Evolutionary conservation across 1,139 yeast genomes (phyloP), one percentile per base, ranked within the genome.

Genomic region (Geotrichum carabidarum): DNA sequence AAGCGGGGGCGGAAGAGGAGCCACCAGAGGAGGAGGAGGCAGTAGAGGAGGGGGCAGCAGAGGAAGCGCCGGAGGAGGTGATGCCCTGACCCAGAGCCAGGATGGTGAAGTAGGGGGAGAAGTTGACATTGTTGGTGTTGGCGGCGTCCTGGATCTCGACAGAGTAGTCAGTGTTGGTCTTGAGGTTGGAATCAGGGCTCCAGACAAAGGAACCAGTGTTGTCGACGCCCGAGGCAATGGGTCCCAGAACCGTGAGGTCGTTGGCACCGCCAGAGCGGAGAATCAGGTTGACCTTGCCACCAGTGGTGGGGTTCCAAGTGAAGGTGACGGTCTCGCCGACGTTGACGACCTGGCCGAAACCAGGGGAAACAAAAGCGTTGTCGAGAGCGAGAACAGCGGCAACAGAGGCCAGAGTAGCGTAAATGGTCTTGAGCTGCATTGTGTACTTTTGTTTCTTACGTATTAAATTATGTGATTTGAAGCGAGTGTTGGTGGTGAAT

Each of bases 191-290:
- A 18, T 69, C 67, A 22, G 68, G 63, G 30, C 53, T 51, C 72
- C 72, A 69, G 22, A 56, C 44, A 60, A 59, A 68, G 12, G 59
- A 32, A 34, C 73, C 73, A 44, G 65, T 50, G 64, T 69, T 69
- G 43, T 59, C 60, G 52, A 68, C 52, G 44, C 59, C 60, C 8
- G 63, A 50, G 36, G 71, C 73, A 60, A 69, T 68, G 34, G 67
- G 62, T 53, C 50, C 54, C 8, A 65, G 50, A 43, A 65, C 62
- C 5, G 46, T 50, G 40, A 69, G 62, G 52, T 64, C 59, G 42
- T 55, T 51, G 48, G 65, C 58, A 36, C 61, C 62, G n/a, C 72
- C 72, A 18, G 60, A 56, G 53, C 69, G 60, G 44, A 69, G 62
- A 18, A 68, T 56, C 37, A 69, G 57, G 59, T 68, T 65, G 53